Base-by-base conservation (phyloP, 768 basidiomycete species). In the Collybia sordida region DNA sequence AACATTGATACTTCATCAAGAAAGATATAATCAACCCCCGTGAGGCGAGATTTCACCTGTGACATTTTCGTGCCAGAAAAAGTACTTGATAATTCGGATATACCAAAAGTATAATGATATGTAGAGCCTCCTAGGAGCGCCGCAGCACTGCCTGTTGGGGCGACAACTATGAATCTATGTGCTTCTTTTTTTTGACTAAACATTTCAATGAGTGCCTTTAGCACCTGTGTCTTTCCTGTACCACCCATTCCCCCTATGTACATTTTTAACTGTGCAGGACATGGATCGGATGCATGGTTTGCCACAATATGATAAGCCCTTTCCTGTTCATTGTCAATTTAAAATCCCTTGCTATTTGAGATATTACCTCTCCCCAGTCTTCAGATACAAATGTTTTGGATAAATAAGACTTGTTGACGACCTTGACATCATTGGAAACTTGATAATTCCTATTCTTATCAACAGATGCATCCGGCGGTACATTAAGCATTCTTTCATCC, bases 1-100 rank as follows among this genome's bases (percentile, higher is more conserved):
- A 75, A 22, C 74, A 75, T 75, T 0, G 73, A 75, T 0, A 75
- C 59, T 49, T 77, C n/a, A n/a, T n/a, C n/a, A n/a, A n/a, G n/a
- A n/a, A n/a, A n/a, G n/a, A n/a, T n/a, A n/a, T n/a, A n/a, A n/a
- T n/a, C n/a, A n/a, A n/a, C n/a, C n/a, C n/a, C n/a, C n/a, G n/a
- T n/a, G n/a, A n/a, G n/a, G n/a, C n/a, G n/a, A n/a, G n/a, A n/a
- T n/a, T n/a, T n/a, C n/a, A n/a, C n/a, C n/a, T n/a, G n/a, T n/a
- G n/a, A n/a, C n/a, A n/a, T n/a, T n/a, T n/a, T n/a, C n/a, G n/a
- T n/a, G n/a, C n/a, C n/a, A n/a, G n/a, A n/a, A n/a, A n/a, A n/a
- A n/a, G n/a, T n/a, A n/a, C n/a, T n/a, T n/a, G n/a, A n/a, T n/a
- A n/a, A n/a, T n/a, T 54, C 44, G 47, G 57, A 50, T 0, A 71